Evolutionary conservation across 1,284 basidiomycete genomes (phyloP), one percentile per base, ranked within the genome.

Genomic region (Tilletiopsis washingtonensis): DNA sequence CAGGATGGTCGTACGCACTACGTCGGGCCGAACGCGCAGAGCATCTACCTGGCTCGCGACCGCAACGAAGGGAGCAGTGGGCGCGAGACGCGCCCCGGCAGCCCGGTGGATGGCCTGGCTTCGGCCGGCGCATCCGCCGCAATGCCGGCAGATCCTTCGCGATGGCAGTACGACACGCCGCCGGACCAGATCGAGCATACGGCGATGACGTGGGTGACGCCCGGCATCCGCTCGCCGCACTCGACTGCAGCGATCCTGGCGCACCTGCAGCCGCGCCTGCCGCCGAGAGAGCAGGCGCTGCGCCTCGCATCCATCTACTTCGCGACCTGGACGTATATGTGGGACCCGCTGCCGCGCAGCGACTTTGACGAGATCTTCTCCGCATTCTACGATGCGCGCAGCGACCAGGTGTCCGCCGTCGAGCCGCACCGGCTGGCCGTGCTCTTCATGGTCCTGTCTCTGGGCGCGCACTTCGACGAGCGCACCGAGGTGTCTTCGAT

Each of bases 181-280:
- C 29, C n/a, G 9, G 9, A n/a, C 29, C 9, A 34, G 29, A 34
- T 34, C 9, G n/a, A 9, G 9, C 29, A 34, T n/a, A 9, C 43
- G 17, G 25, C 36, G 9, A 14, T 40, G 7, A 37, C 29, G 11
- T 47, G 45, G 27, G 21, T 43, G 3, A 50, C 43, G 5, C 48
- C 48, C 24, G 48, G 48, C 20, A 21, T 50, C 26, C 43, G 48
- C 29, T 50, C 48, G 21, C 48, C 48, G 4, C 41, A 47, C 34
- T 37, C 41, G 19, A 24, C 45, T 5, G 19, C 17, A 12, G 6
- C 41, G 3, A 50, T 50, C 40, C 24, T 38, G 25, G 44, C 19
- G 24, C 25, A 50, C 9, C 34, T 50, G 7, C 23, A 14, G 21
- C 14, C 7, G 15, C 15, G 17, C n/a, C 37, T 50, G 14, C 48